A percentile compares a stretch with the other conserved stretches of the same genome.
phyloP scores from a whole-genome alignment of 2,329 filamentous ascomycete species.

The Penicillium fuscoglaucum region DNA sequence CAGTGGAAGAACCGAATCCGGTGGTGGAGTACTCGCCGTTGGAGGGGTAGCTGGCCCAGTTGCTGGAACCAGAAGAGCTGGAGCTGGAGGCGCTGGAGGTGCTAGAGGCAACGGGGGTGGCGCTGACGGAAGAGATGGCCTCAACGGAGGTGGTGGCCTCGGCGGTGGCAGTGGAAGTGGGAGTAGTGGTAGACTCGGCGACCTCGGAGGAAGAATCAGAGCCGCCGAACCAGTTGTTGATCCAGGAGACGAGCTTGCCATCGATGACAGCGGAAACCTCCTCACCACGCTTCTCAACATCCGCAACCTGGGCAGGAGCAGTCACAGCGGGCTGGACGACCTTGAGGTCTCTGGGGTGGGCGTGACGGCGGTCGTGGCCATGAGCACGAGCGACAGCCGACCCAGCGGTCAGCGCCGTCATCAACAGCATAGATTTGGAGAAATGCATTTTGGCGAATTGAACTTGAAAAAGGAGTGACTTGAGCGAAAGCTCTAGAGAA shows the following conservation, averaged over 20 bases:
- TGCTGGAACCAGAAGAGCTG: conserved; percentile 11
- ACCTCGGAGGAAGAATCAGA: conserved; percentile 14
- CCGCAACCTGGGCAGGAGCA: background rate
- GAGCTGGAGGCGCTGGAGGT: conserved; percentile 15
- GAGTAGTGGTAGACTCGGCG: conserved; percentile 12
- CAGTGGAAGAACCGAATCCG: conserved; percentile 37
- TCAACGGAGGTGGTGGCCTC: conserved; percentile 15
- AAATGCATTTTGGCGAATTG: conserved; percentile 37
- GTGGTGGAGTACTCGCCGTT: conserved; percentile 24
- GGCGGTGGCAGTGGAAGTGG: conserved; percentile 18
- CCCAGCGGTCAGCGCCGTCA: conserved; percentile 41
- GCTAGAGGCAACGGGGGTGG: conserved; percentile 6
- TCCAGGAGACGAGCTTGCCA: conserved; percentile 37
- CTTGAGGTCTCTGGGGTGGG: conserved; percentile 22
- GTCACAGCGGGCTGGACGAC: conserved; percentile 9
- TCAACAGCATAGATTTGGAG: conserved; percentile 39
- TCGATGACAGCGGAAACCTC: conserved; percentile 37
- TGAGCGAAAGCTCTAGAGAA: conserved; percentile 18
- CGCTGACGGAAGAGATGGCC: background rate
- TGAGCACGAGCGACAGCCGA: conserved; percentile 39
- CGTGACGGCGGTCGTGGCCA: conserved; percentile 42
- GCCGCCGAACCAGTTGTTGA: conserved; percentile 37
- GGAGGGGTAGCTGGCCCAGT: conserved; percentile 28
- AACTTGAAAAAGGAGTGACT: conserved; percentile 23
- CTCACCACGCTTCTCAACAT: conserved; percentile 34